These are phyloP conservation scores for Vanderwaltozyma verrucispora DNA, from an alignment of 805 yeast genomes.

Conservation along the genomic window DNA sequence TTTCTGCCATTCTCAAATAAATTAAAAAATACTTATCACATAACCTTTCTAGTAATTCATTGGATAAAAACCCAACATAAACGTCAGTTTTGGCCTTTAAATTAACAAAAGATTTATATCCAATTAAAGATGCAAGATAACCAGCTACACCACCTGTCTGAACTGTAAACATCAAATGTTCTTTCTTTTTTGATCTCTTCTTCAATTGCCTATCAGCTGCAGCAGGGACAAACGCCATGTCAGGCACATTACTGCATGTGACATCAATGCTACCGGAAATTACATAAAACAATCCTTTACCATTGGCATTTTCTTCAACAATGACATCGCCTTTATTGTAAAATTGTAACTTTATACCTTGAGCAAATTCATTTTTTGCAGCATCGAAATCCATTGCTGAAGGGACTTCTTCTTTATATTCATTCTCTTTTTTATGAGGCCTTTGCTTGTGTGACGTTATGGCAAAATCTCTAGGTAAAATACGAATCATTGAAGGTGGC, in stretches of 20 bases:
- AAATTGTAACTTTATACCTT: conserved; percentile 45
- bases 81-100: conserved; percentile 51
- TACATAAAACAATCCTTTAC: conserved; percentile 71
- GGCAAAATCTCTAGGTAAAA: conserved; percentile 18
- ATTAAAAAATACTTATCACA: conserved; percentile 69
- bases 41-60: conserved; percentile 48
- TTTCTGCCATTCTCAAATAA: conserved; percentile 67
- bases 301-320: conserved; percentile 52
- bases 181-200: conserved; percentile 10
- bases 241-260: conserved; percentile 4
- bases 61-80: conserved; percentile 65
- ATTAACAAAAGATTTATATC: conserved; percentile 67
- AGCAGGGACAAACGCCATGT: background rate
- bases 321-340: conserved; percentile 44
- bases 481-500: conserved; percentile 14
- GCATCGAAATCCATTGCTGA: conserved; percentile 34
- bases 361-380: conserved; percentile 49
- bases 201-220: background rate
- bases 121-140: conserved; percentile 68
- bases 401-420: conserved; percentile 16
- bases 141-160: conserved; percentile 81
- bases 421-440: conserved; percentile 8
- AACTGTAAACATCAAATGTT: conserved; percentile 45
- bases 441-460: conserved; percentile 7
- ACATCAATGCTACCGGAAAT: conserved; percentile 72